phyloP scores from a whole-genome alignment of 805 yeast genomes.

The Phaffomyces thermotolerans region DNA sequence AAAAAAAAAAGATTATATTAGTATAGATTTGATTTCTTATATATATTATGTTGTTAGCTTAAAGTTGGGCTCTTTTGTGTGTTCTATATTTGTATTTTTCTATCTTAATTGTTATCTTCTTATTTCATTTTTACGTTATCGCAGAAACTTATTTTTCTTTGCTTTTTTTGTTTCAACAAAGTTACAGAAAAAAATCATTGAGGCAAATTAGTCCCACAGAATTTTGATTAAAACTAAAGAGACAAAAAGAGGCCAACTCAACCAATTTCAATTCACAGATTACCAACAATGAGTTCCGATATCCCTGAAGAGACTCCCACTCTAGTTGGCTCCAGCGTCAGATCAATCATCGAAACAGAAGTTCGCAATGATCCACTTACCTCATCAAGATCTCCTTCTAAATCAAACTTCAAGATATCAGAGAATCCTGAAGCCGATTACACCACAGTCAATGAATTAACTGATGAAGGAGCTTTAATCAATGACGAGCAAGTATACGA shows the following conservation, averaged over 20 bases:
- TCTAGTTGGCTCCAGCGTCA: constrained; percentile 20
- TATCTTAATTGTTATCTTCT: background rate
- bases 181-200: background rate
- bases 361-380: background rate
- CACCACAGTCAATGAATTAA: constrained; percentile 28
- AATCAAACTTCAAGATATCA: constrained; percentile 2
- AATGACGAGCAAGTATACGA: constrained; percentile 51
- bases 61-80: background rate
- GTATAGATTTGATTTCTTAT: background rate
- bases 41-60: background rate
- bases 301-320: constrained; percentile 9
- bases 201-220: background rate
- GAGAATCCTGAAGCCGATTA: constrained; percentile 12
- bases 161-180: background rate
- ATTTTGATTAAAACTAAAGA: background rate
- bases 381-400: constrained; percentile 14
- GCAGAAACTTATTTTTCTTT: background rate
- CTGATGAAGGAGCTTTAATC: constrained; percentile 44
- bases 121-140: background rate
- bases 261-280: background rate
- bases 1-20: background rate
- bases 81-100: too few relatives aligned
- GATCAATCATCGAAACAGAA: constrained; percentile 16
- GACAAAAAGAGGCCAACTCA: background rate
- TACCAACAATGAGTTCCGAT: background rate